Conservation (phyloP, 2,329 filamentous ascomycete genomes). For the Thielaviopsis populi region DNA sequence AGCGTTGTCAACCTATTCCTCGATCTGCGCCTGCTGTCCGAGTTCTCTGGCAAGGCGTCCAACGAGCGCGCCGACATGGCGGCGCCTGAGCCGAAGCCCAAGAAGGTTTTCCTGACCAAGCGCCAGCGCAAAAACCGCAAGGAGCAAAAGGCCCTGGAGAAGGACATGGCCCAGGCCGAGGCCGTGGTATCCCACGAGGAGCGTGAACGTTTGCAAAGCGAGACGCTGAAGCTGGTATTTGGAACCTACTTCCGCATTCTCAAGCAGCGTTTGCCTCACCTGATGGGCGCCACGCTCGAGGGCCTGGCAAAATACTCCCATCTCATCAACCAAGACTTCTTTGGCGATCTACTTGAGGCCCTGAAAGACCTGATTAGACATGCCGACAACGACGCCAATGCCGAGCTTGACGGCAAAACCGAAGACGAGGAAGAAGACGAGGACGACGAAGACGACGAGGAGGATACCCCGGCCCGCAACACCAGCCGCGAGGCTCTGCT, state of each 20-base stretch:
- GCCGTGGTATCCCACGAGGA: slow-evolving; percentile 85
- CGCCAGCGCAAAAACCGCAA: slow-evolving; percentile 66
- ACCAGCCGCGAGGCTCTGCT: slow-evolving; percentile 75
- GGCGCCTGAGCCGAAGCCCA: slow-evolving; percentile 46
- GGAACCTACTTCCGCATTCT: slow-evolving; percentile 88
- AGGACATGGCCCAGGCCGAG: slow-evolving; percentile 86
- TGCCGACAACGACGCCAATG: slow-evolving; percentile 40
- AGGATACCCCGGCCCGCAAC: slow-evolving; percentile 44
- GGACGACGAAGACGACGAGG: slow-evolving; percentile 36
- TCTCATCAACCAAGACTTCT: slow-evolving; percentile 98
- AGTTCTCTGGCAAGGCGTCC: slow-evolving; percentile 75
- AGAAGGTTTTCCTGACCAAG: slow-evolving; percentile 81
- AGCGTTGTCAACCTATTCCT: slow-evolving; percentile 81
- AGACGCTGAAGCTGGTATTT: slow-evolving; percentile 92
- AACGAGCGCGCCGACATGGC: slow-evolving; percentile 54
- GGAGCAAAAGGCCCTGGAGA: slow-evolving; percentile 75
- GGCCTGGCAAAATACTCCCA: slow-evolving; percentile 88
- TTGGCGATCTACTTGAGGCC: slow-evolving; percentile 86
- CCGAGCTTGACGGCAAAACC: slow-evolving; percentile 20
- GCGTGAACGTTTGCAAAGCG: slow-evolving; percentile 82
- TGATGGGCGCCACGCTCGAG: slow-evolving; percentile 96
- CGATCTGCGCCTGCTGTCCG: slow-evolving; percentile 71
- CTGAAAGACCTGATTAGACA: slow-evolving; percentile 82
- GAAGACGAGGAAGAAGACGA: slow-evolving; percentile 29
- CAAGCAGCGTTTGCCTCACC: slow-evolving; percentile 61